Conservation (phyloP, 192 early-diverging fungal species). For the Linnemannia zychae region DNA sequence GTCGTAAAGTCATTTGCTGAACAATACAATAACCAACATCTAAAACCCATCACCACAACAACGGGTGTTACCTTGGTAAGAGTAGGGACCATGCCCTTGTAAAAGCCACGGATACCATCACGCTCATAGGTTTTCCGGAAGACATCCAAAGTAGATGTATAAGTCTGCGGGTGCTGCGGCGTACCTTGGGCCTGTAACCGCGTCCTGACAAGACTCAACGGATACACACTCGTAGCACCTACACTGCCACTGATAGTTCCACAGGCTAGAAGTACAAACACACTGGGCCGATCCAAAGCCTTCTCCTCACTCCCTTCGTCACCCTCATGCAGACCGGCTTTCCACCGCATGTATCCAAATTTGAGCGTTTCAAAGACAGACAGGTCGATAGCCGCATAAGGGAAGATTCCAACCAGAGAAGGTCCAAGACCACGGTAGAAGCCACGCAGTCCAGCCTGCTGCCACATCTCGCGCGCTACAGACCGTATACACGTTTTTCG, state of each 20-base stretch:
- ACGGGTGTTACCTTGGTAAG: constrained; percentile 70
- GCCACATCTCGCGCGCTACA: constrained; percentile 73
- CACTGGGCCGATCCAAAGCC: constrained; percentile 56
- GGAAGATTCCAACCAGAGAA: constrained; percentile 79
- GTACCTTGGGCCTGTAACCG: constrained; percentile 87
- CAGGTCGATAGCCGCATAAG: constrained; percentile 82
- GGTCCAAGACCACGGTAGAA: constrained; percentile 76
- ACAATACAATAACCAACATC: neutral
- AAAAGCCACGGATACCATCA: constrained; percentile 81
- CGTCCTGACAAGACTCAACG: constrained; percentile 78
- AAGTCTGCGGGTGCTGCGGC: constrained; percentile 76
- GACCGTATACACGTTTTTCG: constrained; percentile 54
- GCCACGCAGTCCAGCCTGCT: constrained; percentile 67
- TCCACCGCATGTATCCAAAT: constrained; percentile 65
- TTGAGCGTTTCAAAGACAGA: constrained; percentile 82
- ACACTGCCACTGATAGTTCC: constrained; percentile 77
- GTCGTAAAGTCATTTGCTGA: neutral
- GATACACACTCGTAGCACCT: constrained; percentile 80
- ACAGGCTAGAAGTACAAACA: constrained; percentile 69
- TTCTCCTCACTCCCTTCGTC: constrained; percentile 41
- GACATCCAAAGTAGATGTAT: constrained; percentile 74
- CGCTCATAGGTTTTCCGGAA: constrained; percentile 68
- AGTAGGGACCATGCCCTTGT: constrained; percentile 81
- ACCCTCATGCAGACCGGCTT: constrained; percentile 53
- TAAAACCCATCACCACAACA: too few relatives aligned